phyloP scores from a whole-genome alignment of 73 alveolate species.

The Tetrahymena elliotti region DNA sequence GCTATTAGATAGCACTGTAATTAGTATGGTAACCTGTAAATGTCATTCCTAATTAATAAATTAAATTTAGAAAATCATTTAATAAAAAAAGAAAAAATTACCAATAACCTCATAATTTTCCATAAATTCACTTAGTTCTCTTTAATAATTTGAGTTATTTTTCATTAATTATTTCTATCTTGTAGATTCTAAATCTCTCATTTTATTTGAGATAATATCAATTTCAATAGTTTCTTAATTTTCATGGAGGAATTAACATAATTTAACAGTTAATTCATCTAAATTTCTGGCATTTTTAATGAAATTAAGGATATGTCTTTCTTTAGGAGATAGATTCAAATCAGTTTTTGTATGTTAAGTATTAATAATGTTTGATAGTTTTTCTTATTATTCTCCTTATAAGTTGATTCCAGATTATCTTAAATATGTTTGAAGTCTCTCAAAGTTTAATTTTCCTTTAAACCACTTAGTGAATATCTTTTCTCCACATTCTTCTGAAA shows the following conservation, averaged over 20 bases:
- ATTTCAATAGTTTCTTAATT: not conserved
- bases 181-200: not conserved
- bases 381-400: not conserved
- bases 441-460: not conserved
- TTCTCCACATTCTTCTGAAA: not conserved
- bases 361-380: too few species aligned
- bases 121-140: not conserved
- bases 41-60: slow-evolving; percentile 68
- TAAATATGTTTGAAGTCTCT: not conserved
- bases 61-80: not conserved
- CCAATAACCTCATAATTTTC: not conserved
- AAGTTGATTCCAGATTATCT: not conserved
- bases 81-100: not conserved
- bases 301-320: too few species aligned
- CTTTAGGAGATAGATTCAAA: not conserved
- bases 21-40: slow-evolving; percentile 79
- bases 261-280: not conserved
- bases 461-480: not conserved
- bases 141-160: not conserved
- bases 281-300: too few species aligned
- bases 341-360: not conserved
- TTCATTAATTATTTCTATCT: not conserved
- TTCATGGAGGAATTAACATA: not conserved
- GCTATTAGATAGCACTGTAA: slow-evolving; percentile 46
- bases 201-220: not conserved